Evolutionary conservation across 2,329 filamentous ascomycete species (phyloP), one percentile per base, ranked within the genome.

Genomic region (Colletotrichum karsti): DNA sequence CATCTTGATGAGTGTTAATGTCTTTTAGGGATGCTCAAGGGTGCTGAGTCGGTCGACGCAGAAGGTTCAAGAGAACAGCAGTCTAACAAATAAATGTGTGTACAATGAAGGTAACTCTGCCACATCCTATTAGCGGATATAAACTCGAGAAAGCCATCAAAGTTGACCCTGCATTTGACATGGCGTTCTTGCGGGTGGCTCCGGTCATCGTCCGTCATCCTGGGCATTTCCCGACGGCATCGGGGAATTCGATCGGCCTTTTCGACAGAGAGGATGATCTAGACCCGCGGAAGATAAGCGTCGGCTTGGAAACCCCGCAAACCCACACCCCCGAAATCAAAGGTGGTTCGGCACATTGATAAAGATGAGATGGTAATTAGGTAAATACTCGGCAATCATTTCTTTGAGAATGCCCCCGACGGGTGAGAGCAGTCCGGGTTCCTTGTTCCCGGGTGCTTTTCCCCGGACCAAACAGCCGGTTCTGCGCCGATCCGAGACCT

Each of bases 171-270:
- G 15, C 48, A 53, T 22, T 46, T 35, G 46, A 22, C 22, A 41
- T 26, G 12, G 8, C 9, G 28, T 20, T 50, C 13, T 10, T 60
- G 30, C 44, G 51, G 8, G 42, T 28, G 26, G 7, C 41, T 20
- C 50, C 65, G 53, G 65, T 7, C 24, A 54, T 64, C 42, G 18
- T 64, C 53, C 54, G 48, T 42, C 24, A 28, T 44, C 20, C 44
- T 53, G 30, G 46, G 24, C 2, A 48, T 48, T 68, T 41, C 53
- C 65, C 60, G 60, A 68, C 8, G 28, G 22, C 20, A 7, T 68
- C 65, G 60, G 60, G 18, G 35, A 68, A 68, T 22, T 24, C 7
- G 15, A 22, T 68, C 65, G 65, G 65, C 60, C 6, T 58, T 57
- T 58, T 18, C n/a, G 7, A 28, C 35, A 0, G 6, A 22, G 9